Conservation (phyloP, 345 rosid species). For the Crucihimalaya himalaica region DNA sequence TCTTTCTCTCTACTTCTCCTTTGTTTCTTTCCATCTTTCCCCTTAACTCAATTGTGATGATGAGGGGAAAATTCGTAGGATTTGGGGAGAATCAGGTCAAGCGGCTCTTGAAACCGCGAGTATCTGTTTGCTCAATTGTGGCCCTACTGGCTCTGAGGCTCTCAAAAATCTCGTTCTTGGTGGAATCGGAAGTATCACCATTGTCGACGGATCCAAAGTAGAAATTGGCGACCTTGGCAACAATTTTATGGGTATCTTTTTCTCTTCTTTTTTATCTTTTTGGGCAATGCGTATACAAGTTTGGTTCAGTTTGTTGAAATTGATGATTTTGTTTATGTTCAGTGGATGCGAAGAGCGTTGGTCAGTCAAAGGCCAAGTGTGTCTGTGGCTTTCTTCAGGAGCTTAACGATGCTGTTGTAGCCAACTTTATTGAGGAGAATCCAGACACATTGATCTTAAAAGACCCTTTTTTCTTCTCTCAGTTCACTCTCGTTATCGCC, state of each 20-base stretch:
- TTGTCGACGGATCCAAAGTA: slow-evolving; percentile 89
- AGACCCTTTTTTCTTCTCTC: slow-evolving; percentile 78
- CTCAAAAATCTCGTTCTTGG: slow-evolving; percentile 94
- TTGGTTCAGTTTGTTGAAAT: neutral
- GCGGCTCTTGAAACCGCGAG: slow-evolving; percentile 79
- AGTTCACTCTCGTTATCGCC: slow-evolving; percentile 84
- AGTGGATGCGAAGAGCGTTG: slow-evolving; percentile 86
- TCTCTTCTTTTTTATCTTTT: neutral
- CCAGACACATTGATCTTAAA: slow-evolving; percentile 64
- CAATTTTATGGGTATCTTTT: slow-evolving; percentile 77
- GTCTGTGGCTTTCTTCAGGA: slow-evolving; percentile 89
- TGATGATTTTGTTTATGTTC: slow-evolving; percentile 28
- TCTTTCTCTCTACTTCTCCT: neutral
- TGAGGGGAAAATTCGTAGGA: slow-evolving; percentile 46
- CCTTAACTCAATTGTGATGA: neutral
- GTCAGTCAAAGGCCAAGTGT: slow-evolving; percentile 82
- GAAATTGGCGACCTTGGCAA: slow-evolving; percentile 90
- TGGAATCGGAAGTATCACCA: slow-evolving; percentile 88
- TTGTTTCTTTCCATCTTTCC: neutral
- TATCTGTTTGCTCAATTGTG: slow-evolving; percentile 89
- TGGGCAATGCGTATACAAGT: neutral
- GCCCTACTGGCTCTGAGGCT: slow-evolving; percentile 95
- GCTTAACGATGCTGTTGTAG: slow-evolving; percentile 85
- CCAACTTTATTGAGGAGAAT: slow-evolving; percentile 77
- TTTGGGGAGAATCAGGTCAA: slow-evolving; percentile 99